These are phyloP conservation scores for Ogataea kodamae DNA, from an alignment of 805 yeast species.

Conservation along the genomic window DNA sequence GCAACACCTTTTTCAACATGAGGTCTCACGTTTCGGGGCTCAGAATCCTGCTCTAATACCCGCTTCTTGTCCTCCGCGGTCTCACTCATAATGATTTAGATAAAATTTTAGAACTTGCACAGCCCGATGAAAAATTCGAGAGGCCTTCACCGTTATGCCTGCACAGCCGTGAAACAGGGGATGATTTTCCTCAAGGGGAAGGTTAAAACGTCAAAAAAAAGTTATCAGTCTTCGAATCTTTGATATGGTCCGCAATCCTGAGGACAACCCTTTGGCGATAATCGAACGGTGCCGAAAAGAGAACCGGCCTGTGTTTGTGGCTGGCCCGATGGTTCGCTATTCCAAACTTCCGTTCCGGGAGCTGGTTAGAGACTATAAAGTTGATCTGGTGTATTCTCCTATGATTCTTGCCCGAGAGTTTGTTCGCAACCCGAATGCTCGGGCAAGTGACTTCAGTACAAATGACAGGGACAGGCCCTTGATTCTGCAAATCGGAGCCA, in stretches of 20 bases:
- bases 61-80: conserved; percentile 8
- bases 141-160: too few relatives aligned
- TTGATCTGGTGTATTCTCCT: conserved; percentile 88
- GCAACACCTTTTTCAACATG: conserved; percentile 60
- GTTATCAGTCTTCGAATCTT: background rate
- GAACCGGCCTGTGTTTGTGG: conserved; percentile 56
- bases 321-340: conserved; percentile 97
- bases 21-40: conserved; percentile 5
- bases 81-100: conserved; percentile 6
- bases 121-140: conserved; percentile 11
- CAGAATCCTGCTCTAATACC: conserved; percentile 4
- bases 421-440: conserved; percentile 77
- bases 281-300: conserved; percentile 44
- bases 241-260: conserved; percentile 33
- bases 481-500: conserved; percentile 87
- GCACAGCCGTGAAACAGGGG: too few relatives aligned
- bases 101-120: conserved; percentile 10
- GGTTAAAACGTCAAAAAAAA: conserved; percentile 8
- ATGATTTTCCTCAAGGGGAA: conserved; percentile 16
- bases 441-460: conserved; percentile 82
- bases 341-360: conserved; percentile 91
- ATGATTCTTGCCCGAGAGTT: conserved; percentile 96
- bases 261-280: conserved; percentile 52
- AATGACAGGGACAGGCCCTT: conserved; percentile 65
- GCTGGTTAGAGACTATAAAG: conserved; percentile 64